phyloP scores from a whole-genome alignment of 768 basidiomycete species.

The Lepiota brunneoincarnata region DNA sequence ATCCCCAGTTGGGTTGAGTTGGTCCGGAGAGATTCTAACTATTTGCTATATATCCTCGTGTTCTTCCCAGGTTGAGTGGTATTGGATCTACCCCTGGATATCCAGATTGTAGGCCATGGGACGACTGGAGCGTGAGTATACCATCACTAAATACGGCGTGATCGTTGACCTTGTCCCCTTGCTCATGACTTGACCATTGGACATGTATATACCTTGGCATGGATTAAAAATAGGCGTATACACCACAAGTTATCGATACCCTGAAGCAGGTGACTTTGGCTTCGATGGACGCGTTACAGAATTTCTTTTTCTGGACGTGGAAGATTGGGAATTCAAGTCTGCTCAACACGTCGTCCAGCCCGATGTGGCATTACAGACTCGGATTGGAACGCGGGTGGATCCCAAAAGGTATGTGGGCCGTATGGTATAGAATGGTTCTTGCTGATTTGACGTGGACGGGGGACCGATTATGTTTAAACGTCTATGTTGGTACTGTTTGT shows the following conservation, averaged over 20 bases:
- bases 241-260: conserved; percentile 50
- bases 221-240: conserved; percentile 44
- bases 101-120: conserved; percentile 38
- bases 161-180: neutral
- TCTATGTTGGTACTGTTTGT: no score
- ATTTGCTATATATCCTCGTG: conserved; percentile 8
- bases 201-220: conserved; percentile 4
- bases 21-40: conserved; percentile 10
- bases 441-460: neutral
- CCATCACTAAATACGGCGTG: conserved; percentile 1
- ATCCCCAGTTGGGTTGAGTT: conserved; percentile 9
- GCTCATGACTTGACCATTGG: conserved; percentile 5
- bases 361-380: conserved; percentile 87
- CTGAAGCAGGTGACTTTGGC: conserved; percentile 68
- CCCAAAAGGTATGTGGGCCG: conserved; percentile 51
- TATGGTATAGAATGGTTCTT: conserved; percentile 22
- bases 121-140: conserved; percentile 41
- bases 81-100: conserved; percentile 34
- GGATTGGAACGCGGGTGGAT: conserved; percentile 88
- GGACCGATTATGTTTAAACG: neutral
- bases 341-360: conserved; percentile 63
- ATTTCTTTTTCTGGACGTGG: conserved; percentile 98
- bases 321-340: conserved; percentile 84
- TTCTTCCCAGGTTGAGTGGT: conserved; percentile 40
- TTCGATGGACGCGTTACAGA: conserved; percentile 88